Evolutionary conservation across 805 yeast genomes (phyloP).

Genomic region (Crinitomyces ghanaensis): DNA sequence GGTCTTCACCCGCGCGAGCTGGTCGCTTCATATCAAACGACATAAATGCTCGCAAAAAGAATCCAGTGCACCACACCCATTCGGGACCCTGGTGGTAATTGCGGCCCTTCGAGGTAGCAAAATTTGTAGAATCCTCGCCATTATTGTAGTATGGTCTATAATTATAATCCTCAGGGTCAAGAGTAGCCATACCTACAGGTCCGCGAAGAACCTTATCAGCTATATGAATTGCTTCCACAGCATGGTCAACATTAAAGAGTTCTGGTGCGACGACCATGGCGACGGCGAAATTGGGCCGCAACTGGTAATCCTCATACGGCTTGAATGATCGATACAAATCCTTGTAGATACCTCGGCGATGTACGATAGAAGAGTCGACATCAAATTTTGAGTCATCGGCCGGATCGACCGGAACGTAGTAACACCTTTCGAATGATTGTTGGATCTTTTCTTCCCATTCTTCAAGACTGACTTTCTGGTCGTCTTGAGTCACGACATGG

Average conservation of each 20-base stretch:
- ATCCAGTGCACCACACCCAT: slow-evolving; percentile 92
- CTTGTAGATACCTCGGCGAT: slow-evolving; percentile 90
- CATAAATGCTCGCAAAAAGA: slow-evolving; percentile 68
- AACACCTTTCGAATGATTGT: slow-evolving; percentile 67
- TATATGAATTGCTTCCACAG: slow-evolving; percentile 48
- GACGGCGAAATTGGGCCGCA: slow-evolving; percentile 84
- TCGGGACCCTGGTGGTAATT: slow-evolving; percentile 99
- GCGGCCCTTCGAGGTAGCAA: slow-evolving; percentile 89
- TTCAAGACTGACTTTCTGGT: slow-evolving; percentile 40
- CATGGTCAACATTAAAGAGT: slow-evolving; percentile 52
- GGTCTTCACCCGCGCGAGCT: slow-evolving; percentile 27
- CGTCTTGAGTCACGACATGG: slow-evolving; percentile 48
- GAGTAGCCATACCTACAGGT: slow-evolving; percentile 81
- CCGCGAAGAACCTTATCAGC: slow-evolving; percentile 76
- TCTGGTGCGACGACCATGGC: slow-evolving; percentile 96
- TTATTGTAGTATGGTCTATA: slow-evolving; percentile 85
- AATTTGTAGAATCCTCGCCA: slow-evolving; percentile 69
- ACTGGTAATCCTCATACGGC: slow-evolving; percentile 85
- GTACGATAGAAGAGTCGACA: slow-evolving; percentile 53
- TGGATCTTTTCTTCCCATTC: slow-evolving; percentile 67
- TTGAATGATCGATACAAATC: slow-evolving; percentile 75
- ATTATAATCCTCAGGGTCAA: slow-evolving; percentile 87
- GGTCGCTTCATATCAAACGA: slow-evolving; percentile 38
- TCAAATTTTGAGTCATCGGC: slow-evolving; percentile 49
- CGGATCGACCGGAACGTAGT: slow-evolving; percentile 59